Percentiles rank a stretch among this genome's conserved stretches.
phyloP scores from a whole-genome alignment of 2,329 filamentous ascomycete species.

The Pestalotiopsis sp. region DNA sequence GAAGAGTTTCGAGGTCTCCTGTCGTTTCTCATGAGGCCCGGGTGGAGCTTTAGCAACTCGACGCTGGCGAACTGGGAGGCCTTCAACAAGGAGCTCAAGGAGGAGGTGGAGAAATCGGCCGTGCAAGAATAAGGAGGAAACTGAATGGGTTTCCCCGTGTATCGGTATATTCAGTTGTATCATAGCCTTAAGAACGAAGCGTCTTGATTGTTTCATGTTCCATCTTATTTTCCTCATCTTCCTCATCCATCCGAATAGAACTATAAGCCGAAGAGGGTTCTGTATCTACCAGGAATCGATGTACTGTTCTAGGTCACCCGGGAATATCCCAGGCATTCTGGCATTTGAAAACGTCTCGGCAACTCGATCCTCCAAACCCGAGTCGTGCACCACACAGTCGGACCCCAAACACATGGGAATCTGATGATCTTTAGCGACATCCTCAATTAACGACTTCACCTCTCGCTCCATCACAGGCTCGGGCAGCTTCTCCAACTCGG shows the following conservation, averaged over 20 bases:
- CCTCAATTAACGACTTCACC: not conserved
- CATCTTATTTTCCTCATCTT: too few relatives aligned
- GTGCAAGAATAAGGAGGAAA: not conserved
- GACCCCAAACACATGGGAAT: not conserved
- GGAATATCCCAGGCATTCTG: not conserved
- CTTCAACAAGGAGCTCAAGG: constrained; percentile 1
- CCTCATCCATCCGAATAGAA: not conserved
- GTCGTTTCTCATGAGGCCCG: not conserved
- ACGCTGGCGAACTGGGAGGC: not conserved
- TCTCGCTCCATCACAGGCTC: not conserved
- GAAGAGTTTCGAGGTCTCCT: constrained; percentile 1
- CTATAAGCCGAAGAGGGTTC: not conserved
- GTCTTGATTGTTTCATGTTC: not conserved
- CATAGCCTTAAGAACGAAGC: too few relatives aligned
- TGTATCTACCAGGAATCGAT: not conserved
- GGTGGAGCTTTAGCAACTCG: not conserved
- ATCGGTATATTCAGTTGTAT: too few relatives aligned
- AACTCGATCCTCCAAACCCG: not conserved
- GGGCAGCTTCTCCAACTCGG: not conserved
- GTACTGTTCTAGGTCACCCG: not conserved
- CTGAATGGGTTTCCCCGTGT: too few relatives aligned
- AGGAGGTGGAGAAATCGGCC: not conserved
- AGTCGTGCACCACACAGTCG: not conserved
- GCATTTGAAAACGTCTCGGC: not conserved
- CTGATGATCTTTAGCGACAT: not conserved